Evolutionary conservation across 1,139 yeast genomes (phyloP).

Genomic region (Candida sanyaensis): DNA sequence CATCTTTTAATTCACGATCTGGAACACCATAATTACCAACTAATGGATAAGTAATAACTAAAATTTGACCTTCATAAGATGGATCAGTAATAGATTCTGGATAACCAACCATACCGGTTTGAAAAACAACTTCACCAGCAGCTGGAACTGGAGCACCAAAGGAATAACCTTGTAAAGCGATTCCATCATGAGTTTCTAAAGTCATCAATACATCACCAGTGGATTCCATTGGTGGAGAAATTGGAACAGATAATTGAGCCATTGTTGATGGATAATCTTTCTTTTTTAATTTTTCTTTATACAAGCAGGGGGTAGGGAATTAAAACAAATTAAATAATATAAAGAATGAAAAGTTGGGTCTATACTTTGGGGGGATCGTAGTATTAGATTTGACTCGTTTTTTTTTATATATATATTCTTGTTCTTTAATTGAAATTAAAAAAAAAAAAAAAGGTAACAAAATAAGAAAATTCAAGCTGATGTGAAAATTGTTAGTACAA

Average conservation of each 20-base stretch:
- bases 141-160: constrained; percentile 90
- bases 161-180: constrained; percentile 91
- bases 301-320: not conserved
- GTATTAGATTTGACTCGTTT: not conserved
- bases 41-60: constrained; percentile 94
- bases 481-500: not conserved
- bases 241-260: constrained; percentile 58
- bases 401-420: too few species aligned
- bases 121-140: constrained; percentile 99
- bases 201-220: constrained; percentile 83
- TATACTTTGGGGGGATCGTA: not conserved
- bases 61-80: constrained; percentile 96
- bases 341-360: too few species aligned
- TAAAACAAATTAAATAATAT: too few species aligned
- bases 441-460: too few species aligned
- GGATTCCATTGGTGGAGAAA: constrained; percentile 84
- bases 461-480: not conserved
- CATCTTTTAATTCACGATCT: constrained; percentile 73
- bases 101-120: constrained; percentile 99
- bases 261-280: constrained; percentile 6
- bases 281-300: not conserved
- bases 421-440: too few species aligned
- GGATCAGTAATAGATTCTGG: constrained; percentile 99
- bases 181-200: constrained; percentile 89
- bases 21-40: constrained; percentile 99